Evolutionary conservation across 2,329 filamentous ascomycete species (phyloP), one percentile per base, ranked within the genome.

Genomic region (Fusarium oligoseptatum): DNA sequence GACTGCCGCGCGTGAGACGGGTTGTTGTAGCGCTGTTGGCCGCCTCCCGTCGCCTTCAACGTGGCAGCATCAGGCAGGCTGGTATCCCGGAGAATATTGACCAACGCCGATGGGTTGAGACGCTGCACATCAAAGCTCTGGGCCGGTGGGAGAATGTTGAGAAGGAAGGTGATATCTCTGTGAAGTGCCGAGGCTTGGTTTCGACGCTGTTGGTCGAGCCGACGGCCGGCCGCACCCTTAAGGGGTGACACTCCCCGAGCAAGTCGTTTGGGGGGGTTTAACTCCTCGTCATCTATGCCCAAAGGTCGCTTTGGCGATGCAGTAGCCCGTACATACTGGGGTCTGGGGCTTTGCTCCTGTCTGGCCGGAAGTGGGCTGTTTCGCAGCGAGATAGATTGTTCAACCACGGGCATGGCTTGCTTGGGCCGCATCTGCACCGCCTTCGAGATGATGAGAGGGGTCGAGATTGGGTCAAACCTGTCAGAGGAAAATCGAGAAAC

Each of bases 191-290:
- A 88, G 14, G 86, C 85, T 74, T 89, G 89, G 76, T 88, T 91
- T 6, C 91, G 87, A 61, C 91, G 89, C 80, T 94, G 92, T 80
- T 97, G 93, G 78, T 97, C 94, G 24, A 97, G 87, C 39, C 95
- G 92, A 66, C 95, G 92, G 29, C 95, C 94, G 41, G 96, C 95
- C 1, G 94, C 94, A 15, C 95, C 95, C 82, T 98, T 99, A 41
- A 98, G 88, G 0, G 97, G 97, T 6, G 96, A 98, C 66, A 94
- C 95, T n/a, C 93, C 95, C 52, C 97, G 92, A 58, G 92, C 90
- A 61, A 98, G 89, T 82, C 98, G 98, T 76, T 95, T 94, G 1
- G 95, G 94, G 22, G 94, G 92, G 75, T 91, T 91, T 41, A 88
- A 85, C 70, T 92, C 92, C 41, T 94, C 92, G 45, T 98, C 95